phyloP scores from a whole-genome alignment of 176 grass and related monocot species.

The Lolium rigidum region DNA sequence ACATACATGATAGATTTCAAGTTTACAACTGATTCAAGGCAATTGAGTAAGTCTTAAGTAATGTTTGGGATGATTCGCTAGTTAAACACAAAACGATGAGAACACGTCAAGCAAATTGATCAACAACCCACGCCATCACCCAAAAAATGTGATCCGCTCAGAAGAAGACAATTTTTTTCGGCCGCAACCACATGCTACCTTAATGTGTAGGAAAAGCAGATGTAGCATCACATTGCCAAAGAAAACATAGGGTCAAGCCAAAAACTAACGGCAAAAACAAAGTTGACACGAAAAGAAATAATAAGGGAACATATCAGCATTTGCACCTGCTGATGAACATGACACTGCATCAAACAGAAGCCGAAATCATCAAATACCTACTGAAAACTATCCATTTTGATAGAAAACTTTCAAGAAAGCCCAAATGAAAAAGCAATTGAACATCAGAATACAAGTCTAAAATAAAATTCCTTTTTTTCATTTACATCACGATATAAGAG shows the following conservation, averaged over 20 bases:
- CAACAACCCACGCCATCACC: not conserved
- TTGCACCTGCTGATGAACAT: not conserved
- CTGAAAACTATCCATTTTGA: not conserved
- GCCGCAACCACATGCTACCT: not conserved
- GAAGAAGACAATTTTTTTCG: not conserved
- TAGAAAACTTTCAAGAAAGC: not conserved
- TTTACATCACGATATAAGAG: not conserved
- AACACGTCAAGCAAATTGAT: not conserved
- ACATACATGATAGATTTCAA: not conserved
- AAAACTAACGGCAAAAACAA: not conserved
- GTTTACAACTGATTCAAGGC: not conserved
- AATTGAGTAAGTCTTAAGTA: not conserved
- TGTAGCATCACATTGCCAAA: not conserved
- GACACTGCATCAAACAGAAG: constrained; percentile 12
- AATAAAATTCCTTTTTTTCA: not conserved
- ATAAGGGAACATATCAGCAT: constrained; percentile 1
- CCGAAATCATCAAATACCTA: not conserved
- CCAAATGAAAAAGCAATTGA: constrained; percentile 23
- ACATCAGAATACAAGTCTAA: not conserved
- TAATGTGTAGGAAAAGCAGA: not conserved
- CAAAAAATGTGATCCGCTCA: constrained; percentile 7
- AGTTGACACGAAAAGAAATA: not conserved
- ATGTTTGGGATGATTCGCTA: not conserved
- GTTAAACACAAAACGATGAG: not conserved
- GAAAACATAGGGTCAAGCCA: not conserved